phyloP scores from a whole-genome alignment of 2,329 filamentous ascomycete species.

The Amphichorda felina region DNA sequence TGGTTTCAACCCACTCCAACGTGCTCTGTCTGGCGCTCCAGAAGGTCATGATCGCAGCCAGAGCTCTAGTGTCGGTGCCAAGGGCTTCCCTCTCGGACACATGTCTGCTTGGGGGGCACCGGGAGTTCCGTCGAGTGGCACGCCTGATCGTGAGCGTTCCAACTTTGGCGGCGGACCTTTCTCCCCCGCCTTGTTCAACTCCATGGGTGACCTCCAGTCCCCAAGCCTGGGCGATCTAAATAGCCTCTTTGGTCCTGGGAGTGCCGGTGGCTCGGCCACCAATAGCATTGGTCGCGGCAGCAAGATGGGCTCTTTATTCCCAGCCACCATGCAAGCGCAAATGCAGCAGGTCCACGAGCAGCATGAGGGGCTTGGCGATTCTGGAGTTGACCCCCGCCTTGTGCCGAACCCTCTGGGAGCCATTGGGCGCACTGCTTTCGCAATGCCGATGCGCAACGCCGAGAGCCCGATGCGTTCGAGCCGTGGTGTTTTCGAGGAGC shows the following conservation, averaged over 20 bases:
- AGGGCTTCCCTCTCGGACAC: constrained; percentile 56
- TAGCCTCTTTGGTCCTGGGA: constrained; percentile 55
- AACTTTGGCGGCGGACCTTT: constrained; percentile 47
- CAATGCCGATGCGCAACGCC: constrained; percentile 38
- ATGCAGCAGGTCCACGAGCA: constrained; percentile 64
- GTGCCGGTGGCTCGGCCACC: constrained; percentile 35
- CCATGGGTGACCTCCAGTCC: constrained; percentile 65
- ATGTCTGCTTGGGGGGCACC: constrained; percentile 52
- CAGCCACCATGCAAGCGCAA: constrained; percentile 79
- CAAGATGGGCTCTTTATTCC: constrained; percentile 81
- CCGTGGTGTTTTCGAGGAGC: constrained; percentile 44
- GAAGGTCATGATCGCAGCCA: constrained; percentile 84
- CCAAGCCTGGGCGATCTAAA: constrained; percentile 57
- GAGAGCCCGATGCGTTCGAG: constrained; percentile 46
- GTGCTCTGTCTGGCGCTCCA: constrained; percentile 37
- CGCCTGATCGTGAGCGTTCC: constrained; percentile 53
- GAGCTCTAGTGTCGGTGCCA: constrained; percentile 76
- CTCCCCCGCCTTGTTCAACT: constrained; percentile 70
- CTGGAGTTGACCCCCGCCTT: constrained; percentile 41
- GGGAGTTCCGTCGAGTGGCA: constrained; percentile 45
- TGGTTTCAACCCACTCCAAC: constrained; percentile 42
- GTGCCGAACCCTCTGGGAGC: constrained; percentile 52
- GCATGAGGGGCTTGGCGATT: constrained; percentile 31
- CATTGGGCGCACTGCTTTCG: constrained; percentile 52
- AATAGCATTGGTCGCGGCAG: constrained; percentile 64